phyloP scores from a whole-genome alignment of 148 eudicot genomes.

The Arctostaphylos glauca region DNA sequence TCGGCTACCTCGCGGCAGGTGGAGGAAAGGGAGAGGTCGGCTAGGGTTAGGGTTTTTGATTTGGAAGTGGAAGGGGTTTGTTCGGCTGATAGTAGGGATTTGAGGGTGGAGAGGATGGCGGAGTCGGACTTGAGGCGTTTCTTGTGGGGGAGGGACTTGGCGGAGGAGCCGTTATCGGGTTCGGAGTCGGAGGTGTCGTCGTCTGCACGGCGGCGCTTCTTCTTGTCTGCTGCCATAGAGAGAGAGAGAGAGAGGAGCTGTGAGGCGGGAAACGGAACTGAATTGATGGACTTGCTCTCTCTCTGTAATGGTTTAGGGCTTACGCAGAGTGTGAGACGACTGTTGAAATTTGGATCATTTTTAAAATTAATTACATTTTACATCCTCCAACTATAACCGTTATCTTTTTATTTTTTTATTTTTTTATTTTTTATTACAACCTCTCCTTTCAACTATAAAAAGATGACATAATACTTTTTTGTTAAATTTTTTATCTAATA shows the following conservation, averaged over 20 bases:
- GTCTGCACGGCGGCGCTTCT: constrained; percentile 57
- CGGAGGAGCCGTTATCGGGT: constrained; percentile 23
- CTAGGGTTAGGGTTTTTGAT: constrained; percentile 46
- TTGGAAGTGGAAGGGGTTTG: constrained; percentile 33
- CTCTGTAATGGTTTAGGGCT: too few species aligned
- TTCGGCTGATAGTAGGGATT: constrained; percentile 32
- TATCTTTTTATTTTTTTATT: too few species aligned
- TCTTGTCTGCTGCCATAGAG: constrained; percentile 61
- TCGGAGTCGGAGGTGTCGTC: constrained; percentile 36
- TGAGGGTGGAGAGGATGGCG: constrained; percentile 46
- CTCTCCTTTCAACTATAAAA: too few species aligned
- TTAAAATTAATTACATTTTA: too few species aligned
- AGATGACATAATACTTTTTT: too few species aligned
- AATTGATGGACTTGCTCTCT: too few species aligned
- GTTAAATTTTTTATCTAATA: too few species aligned
- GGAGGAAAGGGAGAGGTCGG: constrained; percentile 66
- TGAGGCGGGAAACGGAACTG: constrained; percentile 6
- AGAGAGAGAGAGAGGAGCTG: constrained; percentile 18
- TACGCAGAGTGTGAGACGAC: too few species aligned
- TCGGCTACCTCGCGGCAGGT: constrained; percentile 87
- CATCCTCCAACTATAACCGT: too few species aligned
- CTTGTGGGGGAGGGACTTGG: constrained; percentile 47
- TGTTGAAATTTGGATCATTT: too few species aligned
- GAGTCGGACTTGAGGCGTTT: constrained; percentile 68
- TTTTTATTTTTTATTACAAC: too few species aligned